Evolutionary conservation across 2,329 filamentous ascomycete species (phyloP).

Genomic region (Fusarium sp.): DNA sequence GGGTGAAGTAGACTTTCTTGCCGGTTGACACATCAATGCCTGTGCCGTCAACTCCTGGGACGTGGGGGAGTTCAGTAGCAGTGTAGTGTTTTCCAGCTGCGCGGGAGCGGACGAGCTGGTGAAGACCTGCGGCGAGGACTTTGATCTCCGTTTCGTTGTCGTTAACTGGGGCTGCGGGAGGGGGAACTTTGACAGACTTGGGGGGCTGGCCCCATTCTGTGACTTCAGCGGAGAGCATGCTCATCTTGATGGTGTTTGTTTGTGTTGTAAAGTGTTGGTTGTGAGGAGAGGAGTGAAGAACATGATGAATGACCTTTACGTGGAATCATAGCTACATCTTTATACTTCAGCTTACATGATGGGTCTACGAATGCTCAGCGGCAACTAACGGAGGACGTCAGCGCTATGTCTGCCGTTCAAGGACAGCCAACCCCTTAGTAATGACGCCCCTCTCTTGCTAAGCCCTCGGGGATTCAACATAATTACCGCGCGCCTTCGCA

Average conservation of each 20-base stretch:
- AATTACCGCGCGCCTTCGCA: conserved; percentile 2
- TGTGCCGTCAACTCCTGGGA: conserved; percentile 67
- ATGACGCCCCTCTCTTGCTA: conserved; percentile 31
- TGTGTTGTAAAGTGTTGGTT: not conserved
- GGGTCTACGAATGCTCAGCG: not conserved
- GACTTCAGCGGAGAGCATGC: conserved; percentile 57
- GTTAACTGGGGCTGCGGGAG: conserved; percentile 53
- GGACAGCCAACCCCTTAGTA: conserved; percentile 17
- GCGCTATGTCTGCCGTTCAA: conserved; percentile 11
- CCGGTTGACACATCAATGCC: conserved; percentile 61
- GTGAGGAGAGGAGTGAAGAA: not conserved
- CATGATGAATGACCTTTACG: not conserved
- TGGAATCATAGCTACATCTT: conserved; percentile 15
- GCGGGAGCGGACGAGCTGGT: conserved; percentile 66
- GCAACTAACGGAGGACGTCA: conserved; percentile 9
- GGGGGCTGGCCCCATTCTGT: conserved; percentile 54
- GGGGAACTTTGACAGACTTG: conserved; percentile 49
- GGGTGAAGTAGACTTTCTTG: conserved; percentile 63
- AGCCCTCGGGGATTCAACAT: conserved; percentile 3
- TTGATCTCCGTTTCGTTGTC: conserved; percentile 62
- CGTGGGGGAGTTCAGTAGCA: conserved; percentile 62
- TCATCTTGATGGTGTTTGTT: conserved; percentile 29
- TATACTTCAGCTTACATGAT: conserved; percentile 20
- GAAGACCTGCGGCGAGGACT: conserved; percentile 65
- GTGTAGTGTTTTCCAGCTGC: conserved; percentile 69